Base-by-base conservation (phyloP, 2,329 filamentous ascomycete species). In the Cladorrhinum sp. region DNA sequence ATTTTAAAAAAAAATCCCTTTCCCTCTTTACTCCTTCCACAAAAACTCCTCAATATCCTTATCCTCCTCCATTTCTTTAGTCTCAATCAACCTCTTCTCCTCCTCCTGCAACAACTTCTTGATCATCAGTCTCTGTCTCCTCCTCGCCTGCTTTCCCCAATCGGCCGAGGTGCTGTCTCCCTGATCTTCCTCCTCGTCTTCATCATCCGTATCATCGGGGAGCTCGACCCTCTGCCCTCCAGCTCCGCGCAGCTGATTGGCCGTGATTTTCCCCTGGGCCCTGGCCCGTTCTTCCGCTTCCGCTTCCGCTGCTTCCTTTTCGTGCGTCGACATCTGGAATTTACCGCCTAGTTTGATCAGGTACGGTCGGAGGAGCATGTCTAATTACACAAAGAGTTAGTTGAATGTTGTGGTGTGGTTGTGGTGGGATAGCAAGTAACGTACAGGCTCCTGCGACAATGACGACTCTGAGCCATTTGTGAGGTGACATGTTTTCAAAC, bases 41-140 rank as follows among this genome's bases (percentile, higher is more conserved):
- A 92, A 73, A 68, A 88, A 85, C 74, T 92, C 87, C 71, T 86
- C 83, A 67, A 93, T 88, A 72, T 92, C 88, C 75, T 89, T 88
- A 72, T 91, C 88, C 62, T 88, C 85, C 65, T 90, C 81, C 61
- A 87, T 84, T 67, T 87, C 85, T 62, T 77, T 73, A 54, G 77
- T 72, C 68, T 85, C 80, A 65, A 81, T 77, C 67, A 84, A 74
- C 69, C 76, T 74, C 75, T 84, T 78, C 75, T 90, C 87, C 66
- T 85, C 79, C 52, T 80, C 82, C 68, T 86, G 85, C 63, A 90
- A 73, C 69, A 89, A 71, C 70, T 85, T 82, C 78, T 85, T 86
- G 62, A 90, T 77, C 73, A 89, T 81, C 66, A 83, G 81, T 69
- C 87, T 82, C 77, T 91, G 88, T 67, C 88, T 82, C 72, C 85